Evolutionary conservation across 129 eudicot genomes (phyloP).

Genomic region (Ambrosia artemisiifolia): DNA sequence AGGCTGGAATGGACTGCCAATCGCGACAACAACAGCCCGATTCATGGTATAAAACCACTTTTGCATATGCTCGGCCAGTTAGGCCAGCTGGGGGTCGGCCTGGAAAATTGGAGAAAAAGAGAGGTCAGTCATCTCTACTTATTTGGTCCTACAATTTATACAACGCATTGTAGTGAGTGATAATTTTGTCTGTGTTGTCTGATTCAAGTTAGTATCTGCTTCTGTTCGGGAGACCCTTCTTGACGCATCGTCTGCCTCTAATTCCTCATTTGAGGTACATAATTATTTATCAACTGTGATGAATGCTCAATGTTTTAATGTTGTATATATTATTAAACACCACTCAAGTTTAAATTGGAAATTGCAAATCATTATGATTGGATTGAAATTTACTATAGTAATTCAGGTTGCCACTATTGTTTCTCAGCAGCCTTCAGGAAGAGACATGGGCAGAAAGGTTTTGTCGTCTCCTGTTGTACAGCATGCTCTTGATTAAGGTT

Average conservation of each 20-base stretch:
- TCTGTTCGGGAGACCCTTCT: conserved; percentile 77
- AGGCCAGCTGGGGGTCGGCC: no score
- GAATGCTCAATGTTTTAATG: not conserved
- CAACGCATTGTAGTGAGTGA: not conserved
- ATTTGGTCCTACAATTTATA: not conserved
- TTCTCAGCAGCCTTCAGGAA: conserved; percentile 87
- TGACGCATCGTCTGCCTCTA: conserved; percentile 59
- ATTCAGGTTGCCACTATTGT: conserved; percentile 80
- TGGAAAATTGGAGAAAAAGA: no score
- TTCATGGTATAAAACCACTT: no score
- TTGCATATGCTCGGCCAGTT: no score
- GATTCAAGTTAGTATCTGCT: conserved; percentile 57
- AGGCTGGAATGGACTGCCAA: no score
- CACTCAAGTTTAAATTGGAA: not conserved
- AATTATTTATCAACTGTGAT: not conserved
- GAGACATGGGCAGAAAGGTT: conserved; percentile 83
- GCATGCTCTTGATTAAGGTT: conserved; percentile 81
- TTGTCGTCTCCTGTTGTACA: conserved; percentile 93
- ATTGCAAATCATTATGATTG: not conserved
- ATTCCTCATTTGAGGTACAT: conserved; percentile 73
- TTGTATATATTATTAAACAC: not conserved
- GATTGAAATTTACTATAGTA: not conserved
- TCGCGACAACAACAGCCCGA: no score
- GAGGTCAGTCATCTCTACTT: conserved; percentile 38
- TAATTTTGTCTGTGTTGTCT: not conserved